phyloP scores from a whole-genome alignment of 2,329 filamentous ascomycete species.

The Phaeosphaeria sp. region DNA sequence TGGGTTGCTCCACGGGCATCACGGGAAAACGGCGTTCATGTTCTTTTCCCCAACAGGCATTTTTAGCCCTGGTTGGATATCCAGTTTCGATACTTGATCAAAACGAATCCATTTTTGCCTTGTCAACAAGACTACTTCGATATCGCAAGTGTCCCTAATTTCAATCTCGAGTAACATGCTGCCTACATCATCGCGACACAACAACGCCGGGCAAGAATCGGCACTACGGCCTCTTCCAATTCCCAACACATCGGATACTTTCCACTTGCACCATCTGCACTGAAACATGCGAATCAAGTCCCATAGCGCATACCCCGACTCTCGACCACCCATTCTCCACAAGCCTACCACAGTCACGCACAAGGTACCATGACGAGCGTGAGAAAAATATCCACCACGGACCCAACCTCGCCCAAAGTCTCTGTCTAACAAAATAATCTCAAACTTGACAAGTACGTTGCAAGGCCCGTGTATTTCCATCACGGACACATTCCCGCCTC shows the following conservation, averaged over 20 bases:
- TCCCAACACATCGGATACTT: constrained; percentile 4
- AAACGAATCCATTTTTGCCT: too few species aligned
- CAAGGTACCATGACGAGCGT: too few species aligned
- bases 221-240: background rate
- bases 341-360: background rate
- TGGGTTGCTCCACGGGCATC: background rate
- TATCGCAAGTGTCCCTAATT: too few species aligned
- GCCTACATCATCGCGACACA: background rate
- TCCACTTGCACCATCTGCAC: background rate
- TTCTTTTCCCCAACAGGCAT: background rate
- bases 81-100: background rate
- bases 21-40: background rate
- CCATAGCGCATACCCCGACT: background rate
- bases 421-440: too few species aligned
- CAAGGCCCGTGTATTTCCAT: background rate
- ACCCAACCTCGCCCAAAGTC: background rate
- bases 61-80: background rate
- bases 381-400: background rate
- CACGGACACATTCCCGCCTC: background rate
- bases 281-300: constrained; percentile 13
- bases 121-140: too few species aligned
- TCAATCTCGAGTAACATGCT: background rate
- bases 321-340: background rate
- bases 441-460: background rate
- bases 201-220: background rate